Base-by-base conservation (phyloP, 1,284 basidiomycete genomes). In the Apiotrichum veenhuisii region DNA sequence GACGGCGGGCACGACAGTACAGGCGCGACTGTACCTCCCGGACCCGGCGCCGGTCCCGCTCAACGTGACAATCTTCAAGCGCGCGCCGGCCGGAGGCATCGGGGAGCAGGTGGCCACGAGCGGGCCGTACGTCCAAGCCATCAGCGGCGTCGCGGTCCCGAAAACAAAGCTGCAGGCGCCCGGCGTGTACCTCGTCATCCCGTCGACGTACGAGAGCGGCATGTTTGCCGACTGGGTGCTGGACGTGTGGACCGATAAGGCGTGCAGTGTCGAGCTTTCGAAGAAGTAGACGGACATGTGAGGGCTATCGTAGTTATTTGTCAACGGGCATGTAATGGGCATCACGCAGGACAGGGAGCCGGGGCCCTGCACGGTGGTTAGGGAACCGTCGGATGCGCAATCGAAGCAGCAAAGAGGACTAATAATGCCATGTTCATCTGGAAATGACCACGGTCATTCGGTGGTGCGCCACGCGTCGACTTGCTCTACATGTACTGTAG, bases 71-170 rank as follows among this genome's bases (percentile, higher is more conserved):
- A 49, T 79, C n/a, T 79, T 77, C 64, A 50, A 55, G 14, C 65
- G 71, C 23, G 60, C 45, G 0, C 25, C 58, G 0, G 62, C 61
- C 3, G 38, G 38, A 27, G 43, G 25, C 1, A 67, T 83, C 12
- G 78, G 79, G 40, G 68, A 77, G 20, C 83, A 83, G 61, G 66
- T 87, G 15, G 75, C 80, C 1, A 88, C 88, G 0, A 89, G 89
- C 0, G 89, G 90, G 2, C 82, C 87, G 0, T 93, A 91, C 67
- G 82, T 84, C 22, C 88, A 92, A 63, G 78, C 82, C 0, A 75
- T 84, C 15, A 82, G 84, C 1, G 89, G 88, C 0, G 88, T 86
- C 1, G 80, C 81, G n/a, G 86, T 85, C 2, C 80, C 82, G 1
- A 78, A 79, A 30, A 73, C 80, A 11, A 75, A 79, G 27, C 62